Evolutionary conservation across 306 rosid genomes (phyloP).

Genomic region (Cicer cuneatum): DNA sequence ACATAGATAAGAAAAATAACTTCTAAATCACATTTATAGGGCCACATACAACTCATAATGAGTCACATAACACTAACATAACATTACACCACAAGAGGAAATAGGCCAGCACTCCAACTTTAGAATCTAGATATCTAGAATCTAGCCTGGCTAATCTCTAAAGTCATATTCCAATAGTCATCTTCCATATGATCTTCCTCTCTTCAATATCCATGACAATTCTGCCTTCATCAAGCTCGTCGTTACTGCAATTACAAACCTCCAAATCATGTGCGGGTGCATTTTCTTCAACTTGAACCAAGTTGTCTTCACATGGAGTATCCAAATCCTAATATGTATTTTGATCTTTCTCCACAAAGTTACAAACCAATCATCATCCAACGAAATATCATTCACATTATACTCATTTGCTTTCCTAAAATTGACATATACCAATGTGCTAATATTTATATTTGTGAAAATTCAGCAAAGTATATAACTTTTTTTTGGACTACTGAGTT

Average conservation of each 20-base stretch:
- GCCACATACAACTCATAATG: background rate
- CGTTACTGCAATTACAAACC: background rate
- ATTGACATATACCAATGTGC: too few species aligned
- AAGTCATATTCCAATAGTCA: background rate
- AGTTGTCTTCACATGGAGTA: background rate
- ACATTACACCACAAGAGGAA: background rate
- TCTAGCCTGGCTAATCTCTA: background rate
- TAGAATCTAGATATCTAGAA: background rate
- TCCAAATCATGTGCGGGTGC: background rate
- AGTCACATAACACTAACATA: background rate
- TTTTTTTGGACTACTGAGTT: conserved; percentile 7
- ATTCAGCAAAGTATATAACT: background rate
- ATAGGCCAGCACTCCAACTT: background rate
- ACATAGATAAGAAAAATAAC: background rate
- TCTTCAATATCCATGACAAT: background rate
- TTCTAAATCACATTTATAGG: background rate
- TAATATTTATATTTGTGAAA: background rate
- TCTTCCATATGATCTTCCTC: background rate
- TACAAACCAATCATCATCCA: background rate
- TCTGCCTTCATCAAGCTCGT: background rate
- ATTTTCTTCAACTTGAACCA: background rate
- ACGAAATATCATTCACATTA: background rate
- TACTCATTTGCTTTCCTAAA: background rate
- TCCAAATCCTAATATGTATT: background rate
- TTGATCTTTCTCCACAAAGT: background rate